Base-by-base conservation (phyloP, 1,284 basidiomycete species). In the Ganoderma sp. region DNA sequence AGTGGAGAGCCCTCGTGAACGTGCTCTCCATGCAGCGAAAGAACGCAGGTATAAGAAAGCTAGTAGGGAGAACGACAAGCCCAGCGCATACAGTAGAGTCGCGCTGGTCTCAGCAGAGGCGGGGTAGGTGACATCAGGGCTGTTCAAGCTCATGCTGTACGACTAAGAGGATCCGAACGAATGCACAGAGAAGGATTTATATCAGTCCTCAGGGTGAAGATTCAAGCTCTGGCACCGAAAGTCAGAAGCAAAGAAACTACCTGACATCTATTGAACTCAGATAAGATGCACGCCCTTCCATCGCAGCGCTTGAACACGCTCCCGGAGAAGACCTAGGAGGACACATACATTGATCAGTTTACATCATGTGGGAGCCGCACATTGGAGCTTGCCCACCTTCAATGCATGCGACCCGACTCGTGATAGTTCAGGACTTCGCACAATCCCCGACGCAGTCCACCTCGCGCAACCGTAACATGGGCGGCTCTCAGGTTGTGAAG, bases 1-100 rank as follows among this genome's bases (percentile, higher is more conserved):
- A 56, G 28, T 56, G 15, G 28, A 15, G 14, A 64, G 56, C 7
- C 67, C 57, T 9, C 57, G 43, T 2, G 64, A 28, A n/a, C 67
- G 64, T 14, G 64, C 48, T 32, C 34, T 25, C 67, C 67, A 69
- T 14, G 4, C 19, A 1, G 41, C 19, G 14, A 61, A 8, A 2
- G 39, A 61, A 19, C 61, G 68, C 10, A 63, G 3, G 19, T 56
- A 67, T 22, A 56, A 34, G 28, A 56, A 56, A 19, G 4, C 28
- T 6, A 34, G 17, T 28, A 34, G 9, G 15, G 28, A 7, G 5
- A 56, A 28, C 12, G 28, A 56, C 28, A 34, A 34, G 52, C 52
- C 52, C 7, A 56, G 52, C 6, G 52, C 28, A 14, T 25, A 50
- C 5, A 25, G 48, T 12, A 25, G 48, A 10, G 22, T 25, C 12